These are phyloP conservation scores for Saraca asoca DNA, from an alignment of 331 rosid genomes.

Conservation along the genomic window DNA sequence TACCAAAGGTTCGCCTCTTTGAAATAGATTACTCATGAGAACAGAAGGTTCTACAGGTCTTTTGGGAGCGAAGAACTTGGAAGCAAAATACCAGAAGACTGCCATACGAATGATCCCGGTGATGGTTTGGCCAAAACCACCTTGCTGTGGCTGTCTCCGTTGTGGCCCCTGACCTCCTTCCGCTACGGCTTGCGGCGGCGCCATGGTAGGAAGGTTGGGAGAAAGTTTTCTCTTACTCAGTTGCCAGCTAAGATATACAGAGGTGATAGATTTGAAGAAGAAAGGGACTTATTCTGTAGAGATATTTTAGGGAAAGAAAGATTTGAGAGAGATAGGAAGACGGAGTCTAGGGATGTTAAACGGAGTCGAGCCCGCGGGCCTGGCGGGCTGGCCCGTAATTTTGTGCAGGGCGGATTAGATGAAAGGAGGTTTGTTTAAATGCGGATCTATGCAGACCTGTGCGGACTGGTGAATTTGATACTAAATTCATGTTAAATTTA, in stretches of 20 bases:
- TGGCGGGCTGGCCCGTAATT: no score
- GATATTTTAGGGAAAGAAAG: constrained; percentile 3
- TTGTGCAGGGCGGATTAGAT: no score
- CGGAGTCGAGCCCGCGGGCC: no score
- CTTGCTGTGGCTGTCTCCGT: constrained; percentile 50
- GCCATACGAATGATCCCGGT: constrained; percentile 90
- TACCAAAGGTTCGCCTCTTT: constrained; percentile 73
- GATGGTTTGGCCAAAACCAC: constrained; percentile 61
- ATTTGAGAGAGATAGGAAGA: no score
- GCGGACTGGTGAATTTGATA: no score
- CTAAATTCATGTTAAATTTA: no score
- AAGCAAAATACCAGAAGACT: constrained; percentile 96
- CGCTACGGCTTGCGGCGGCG: constrained; percentile 23
- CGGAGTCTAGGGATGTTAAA: no score
- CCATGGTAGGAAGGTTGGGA: constrained; percentile 25
- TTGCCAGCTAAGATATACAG: background rate
- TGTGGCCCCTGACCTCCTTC: constrained; percentile 29
- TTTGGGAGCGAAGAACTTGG: constrained; percentile 85
- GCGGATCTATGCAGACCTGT: no score
- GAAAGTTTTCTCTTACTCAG: constrained; percentile 6
- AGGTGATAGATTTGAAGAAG: constrained; percentile 19
- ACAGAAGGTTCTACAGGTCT: constrained; percentile 62
- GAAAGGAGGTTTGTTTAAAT: no score
- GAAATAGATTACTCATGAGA: constrained; percentile 72
- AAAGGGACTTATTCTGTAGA: background rate